Base-by-base conservation (phyloP, 2,329 filamentous ascomycete species). In the Aspergillus tamarii region DNA sequence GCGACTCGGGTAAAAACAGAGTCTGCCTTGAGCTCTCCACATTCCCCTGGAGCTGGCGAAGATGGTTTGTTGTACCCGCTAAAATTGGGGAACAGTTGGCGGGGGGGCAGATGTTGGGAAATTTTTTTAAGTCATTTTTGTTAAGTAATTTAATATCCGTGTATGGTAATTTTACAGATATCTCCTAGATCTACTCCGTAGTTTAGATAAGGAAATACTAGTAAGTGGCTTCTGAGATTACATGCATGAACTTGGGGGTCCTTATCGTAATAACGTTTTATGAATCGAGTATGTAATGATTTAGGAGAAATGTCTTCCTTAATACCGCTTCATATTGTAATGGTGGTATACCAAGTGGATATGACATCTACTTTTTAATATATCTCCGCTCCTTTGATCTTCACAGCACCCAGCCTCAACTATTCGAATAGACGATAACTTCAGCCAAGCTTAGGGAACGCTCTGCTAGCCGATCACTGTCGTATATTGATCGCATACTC, bases 1-100 rank as follows among this genome's bases (percentile, higher is more conserved):
- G 43, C 54, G 65, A 63, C 53, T 70, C 52, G 65, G 60, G 56
- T 59, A 23, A 55, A 59, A 60, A 34, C 56, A 65, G 21, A 67
- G 46, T 54, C 66, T 70, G 26, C 58, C 55, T 61, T 65, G 62
- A 60, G 59, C 41, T 64, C 71, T 77, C 73, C 73, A 74, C 76
- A 77, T 77, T 57, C 74, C 75, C 72, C 59, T 57, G 48, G 45
- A 56, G 34, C 46, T 58, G 45, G 23, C 57, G 56, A 41, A 26
- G 54, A 54, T 60, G 55, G 28, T 59, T 55, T 30, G 39, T 56
- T 56, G 28, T 32, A 39, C 16, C 50, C 26, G 28, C 50, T 34
- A 30, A 36, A 28, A 21, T 23, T 23, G 19, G 32, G 23, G 34
- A 16, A 14, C 14, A 39, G 52, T 36, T 39, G 52, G 52, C 23